Conservation (phyloP, 2,329 filamentous ascomycete species). For the Pleomassaria siparia region DNA sequence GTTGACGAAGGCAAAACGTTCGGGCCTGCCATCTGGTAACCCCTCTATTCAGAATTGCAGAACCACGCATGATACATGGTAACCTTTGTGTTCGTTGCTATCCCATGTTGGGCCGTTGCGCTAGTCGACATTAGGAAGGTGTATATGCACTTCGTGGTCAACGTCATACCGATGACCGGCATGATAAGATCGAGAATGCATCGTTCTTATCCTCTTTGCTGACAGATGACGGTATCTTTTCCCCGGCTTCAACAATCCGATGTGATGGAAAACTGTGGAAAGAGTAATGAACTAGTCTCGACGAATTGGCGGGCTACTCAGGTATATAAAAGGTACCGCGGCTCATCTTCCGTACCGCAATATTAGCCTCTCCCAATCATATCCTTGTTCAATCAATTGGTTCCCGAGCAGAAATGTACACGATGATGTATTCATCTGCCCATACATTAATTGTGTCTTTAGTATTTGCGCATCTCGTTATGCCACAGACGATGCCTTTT, state of each 20-base stretch:
- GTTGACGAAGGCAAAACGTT: constrained; percentile 35
- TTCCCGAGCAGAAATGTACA: not conserved
- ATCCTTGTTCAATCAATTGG: no score
- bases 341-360: no score
- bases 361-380: no score
- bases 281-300: not conserved
- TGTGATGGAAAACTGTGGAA: not conserved
- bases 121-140: constrained; percentile 20
- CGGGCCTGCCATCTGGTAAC: constrained; percentile 54
- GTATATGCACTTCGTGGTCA: constrained; percentile 9
- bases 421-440: not conserved
- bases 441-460: constrained; percentile 8
- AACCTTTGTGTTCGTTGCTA: no score
- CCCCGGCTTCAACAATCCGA: not conserved
- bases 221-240: not conserved
- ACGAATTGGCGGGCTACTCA: not conserved
- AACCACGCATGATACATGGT: not conserved
- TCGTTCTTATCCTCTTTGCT: not conserved
- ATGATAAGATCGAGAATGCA: constrained; percentile 1
- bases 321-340: not conserved
- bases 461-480: not conserved
- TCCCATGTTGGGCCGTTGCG: not conserved
- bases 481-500: constrained; percentile 42
- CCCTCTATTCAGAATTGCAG: not conserved
- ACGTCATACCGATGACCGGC: constrained; percentile 31